phyloP scores from a whole-genome alignment of 2,329 filamentous ascomycete species.

The Epichloe gansuensis region DNA sequence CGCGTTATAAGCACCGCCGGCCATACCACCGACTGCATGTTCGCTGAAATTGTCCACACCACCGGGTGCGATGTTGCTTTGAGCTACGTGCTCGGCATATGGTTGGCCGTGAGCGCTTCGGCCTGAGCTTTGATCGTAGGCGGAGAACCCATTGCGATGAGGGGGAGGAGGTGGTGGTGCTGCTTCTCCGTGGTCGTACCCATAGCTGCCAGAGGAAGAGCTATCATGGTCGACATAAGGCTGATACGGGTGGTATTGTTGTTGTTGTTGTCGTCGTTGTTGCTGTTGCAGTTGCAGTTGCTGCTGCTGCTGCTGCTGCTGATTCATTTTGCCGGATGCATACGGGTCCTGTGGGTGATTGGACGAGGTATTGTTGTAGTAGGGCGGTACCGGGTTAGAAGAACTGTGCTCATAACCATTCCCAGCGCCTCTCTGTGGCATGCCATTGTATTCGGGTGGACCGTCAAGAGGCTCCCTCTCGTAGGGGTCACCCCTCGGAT shows the following conservation, averaged over 20 bases:
- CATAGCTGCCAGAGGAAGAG: neutral
- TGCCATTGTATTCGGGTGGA: slow-evolving; percentile 1
- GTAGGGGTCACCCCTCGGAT: slow-evolving; percentile 18
- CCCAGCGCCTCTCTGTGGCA: slow-evolving; percentile 5
- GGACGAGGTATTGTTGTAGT: slow-evolving; percentile 17
- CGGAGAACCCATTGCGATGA: slow-evolving; percentile 12
- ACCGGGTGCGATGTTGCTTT: slow-evolving; percentile 41
- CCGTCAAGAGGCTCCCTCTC: slow-evolving; percentile 24
- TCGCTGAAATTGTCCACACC: slow-evolving; percentile 56
- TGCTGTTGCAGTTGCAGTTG: too few species aligned
- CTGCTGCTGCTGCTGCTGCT: neutral
- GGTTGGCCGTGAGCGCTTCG: slow-evolving; percentile 13
- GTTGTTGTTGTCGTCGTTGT: neutral
- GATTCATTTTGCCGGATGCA: neutral
- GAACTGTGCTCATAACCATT: slow-evolving; percentile 9
- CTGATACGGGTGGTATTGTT: neutral
- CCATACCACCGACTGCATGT: slow-evolving; percentile 50
- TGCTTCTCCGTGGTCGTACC: neutral
- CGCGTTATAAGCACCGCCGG: slow-evolving; percentile 53
- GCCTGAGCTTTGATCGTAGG: slow-evolving; percentile 10
- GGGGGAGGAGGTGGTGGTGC: slow-evolving; percentile 6
- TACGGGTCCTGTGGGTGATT: neutral
- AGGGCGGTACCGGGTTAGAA: slow-evolving; percentile 8
- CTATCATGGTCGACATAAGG: neutral
- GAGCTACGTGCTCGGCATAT: slow-evolving; percentile 12